Evolutionary conservation across 2,329 filamentous ascomycete species (phyloP).

Genomic region (Fusarium albidum): DNA sequence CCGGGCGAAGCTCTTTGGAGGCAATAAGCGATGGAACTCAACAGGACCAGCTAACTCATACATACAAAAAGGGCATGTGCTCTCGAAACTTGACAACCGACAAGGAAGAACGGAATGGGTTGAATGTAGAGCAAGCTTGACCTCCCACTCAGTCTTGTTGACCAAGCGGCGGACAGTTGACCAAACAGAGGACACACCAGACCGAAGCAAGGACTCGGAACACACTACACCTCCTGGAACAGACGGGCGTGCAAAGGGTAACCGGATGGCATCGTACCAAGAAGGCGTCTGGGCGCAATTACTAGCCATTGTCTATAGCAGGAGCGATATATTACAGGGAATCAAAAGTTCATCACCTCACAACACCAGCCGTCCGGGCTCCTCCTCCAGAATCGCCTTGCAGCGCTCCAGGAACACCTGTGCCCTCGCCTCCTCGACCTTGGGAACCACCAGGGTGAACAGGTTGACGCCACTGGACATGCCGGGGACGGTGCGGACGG

Average conservation of each 20-base stretch:
- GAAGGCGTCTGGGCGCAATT: constrained; percentile 29
- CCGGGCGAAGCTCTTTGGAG: no score
- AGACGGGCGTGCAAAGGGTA: constrained; percentile 2
- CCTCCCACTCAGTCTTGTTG: no score
- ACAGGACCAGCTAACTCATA: no score
- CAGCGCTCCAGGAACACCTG: constrained; percentile 84
- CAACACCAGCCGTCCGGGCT: constrained; percentile 78
- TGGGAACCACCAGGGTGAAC: constrained; percentile 82
- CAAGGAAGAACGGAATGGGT: no score
- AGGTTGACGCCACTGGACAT: constrained; percentile 71
- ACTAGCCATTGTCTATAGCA: constrained; percentile 39
- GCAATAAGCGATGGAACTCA: no score
- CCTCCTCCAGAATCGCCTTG: constrained; percentile 82
- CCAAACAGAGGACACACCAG: no score
- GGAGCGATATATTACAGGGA: constrained; percentile 44
- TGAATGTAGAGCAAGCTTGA: no score
- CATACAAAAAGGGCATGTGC: no score
- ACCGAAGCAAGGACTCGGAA: no score
- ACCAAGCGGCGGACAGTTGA: no score
- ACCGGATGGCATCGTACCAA: constrained; percentile 26
- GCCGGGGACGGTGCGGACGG: constrained; percentile 51
- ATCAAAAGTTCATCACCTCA: constrained; percentile 47
- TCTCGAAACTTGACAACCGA: no score
- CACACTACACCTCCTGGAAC: no score
- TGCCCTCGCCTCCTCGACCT: constrained; percentile 83